A percentile compares a stretch with the other conserved stretches of the same genome.
Conservation (phyloP, 192 early-diverging fungal species). For the Coemansia furcata region DNA sequence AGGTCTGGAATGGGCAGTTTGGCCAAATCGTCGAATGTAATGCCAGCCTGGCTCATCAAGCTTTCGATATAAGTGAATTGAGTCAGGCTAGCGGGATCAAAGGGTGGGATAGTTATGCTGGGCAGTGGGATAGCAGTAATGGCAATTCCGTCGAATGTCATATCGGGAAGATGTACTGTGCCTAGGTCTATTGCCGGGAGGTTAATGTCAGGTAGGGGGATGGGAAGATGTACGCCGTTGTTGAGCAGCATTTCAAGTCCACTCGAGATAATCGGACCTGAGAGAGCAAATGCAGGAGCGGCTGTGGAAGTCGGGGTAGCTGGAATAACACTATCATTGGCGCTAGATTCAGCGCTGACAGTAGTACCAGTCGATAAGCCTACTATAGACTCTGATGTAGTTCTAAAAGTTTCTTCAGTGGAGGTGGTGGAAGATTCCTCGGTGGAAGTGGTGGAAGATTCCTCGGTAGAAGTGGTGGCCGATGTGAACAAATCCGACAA, state of each 20-base stretch:
- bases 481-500: background rate
- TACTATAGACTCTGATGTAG: background rate
- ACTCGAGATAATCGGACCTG: constrained; percentile 39
- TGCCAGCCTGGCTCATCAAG: constrained; percentile 35
- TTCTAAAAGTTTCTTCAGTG: background rate
- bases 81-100: constrained; percentile 46
- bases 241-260: constrained; percentile 46
- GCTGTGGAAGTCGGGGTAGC: background rate
- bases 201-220: constrained; percentile 38
- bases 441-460: background rate
- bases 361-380: background rate
- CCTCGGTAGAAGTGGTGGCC: background rate
- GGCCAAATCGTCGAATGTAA: constrained; percentile 47
- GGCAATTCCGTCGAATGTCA: constrained; percentile 45
- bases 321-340: background rate
- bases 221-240: constrained; percentile 36
- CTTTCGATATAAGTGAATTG: constrained; percentile 35
- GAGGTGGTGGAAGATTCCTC: background rate
- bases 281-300: constrained; percentile 10
- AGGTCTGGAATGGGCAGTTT: constrained; percentile 45
- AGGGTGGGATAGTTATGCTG: constrained; percentile 33
- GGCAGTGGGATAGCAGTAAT: constrained; percentile 37
- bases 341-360: background rate
- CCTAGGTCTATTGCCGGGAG: constrained; percentile 37
- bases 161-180: constrained; percentile 45